These are phyloP conservation scores for Collybia sordida DNA, from an alignment of 768 basidiomycete species.

Conservation along the genomic window DNA sequence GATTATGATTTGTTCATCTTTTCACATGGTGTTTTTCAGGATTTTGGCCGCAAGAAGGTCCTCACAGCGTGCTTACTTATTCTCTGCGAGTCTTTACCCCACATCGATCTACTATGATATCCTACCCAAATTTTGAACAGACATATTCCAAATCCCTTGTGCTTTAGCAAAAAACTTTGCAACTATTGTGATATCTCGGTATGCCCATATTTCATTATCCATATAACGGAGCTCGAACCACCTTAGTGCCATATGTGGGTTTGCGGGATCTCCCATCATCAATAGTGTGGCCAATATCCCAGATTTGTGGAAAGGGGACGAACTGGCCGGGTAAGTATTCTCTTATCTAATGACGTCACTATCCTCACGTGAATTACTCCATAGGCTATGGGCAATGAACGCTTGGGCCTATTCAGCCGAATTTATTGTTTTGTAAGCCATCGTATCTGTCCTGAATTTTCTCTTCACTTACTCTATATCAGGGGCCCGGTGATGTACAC, in stretches of 20 bases:
- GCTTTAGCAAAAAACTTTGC: slow-evolving; percentile 15
- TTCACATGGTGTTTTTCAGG: slow-evolving; percentile 6
- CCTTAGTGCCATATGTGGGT: slow-evolving; percentile 16
- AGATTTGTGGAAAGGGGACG: slow-evolving; percentile 19
- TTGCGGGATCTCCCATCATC: slow-evolving; percentile 15
- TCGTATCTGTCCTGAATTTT: neutral
- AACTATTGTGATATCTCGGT: slow-evolving; percentile 18
- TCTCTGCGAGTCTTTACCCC: slow-evolving; percentile 14
- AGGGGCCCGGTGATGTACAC: slow-evolving; percentile 18
- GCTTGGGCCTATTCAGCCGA: slow-evolving; percentile 20
- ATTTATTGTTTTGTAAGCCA: slow-evolving; percentile 12
- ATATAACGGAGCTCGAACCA: too few relatives aligned
- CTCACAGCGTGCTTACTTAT: slow-evolving; percentile 13
- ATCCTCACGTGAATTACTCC: neutral
- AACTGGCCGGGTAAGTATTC: slow-evolving; percentile 10
- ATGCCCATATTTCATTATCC: neutral
- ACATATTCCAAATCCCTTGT: slow-evolving; percentile 20
- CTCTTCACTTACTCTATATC: neutral
- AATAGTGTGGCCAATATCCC: slow-evolving; percentile 20
- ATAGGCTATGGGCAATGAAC: slow-evolving; percentile 22
- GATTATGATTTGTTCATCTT: neutral
- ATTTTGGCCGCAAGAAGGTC: slow-evolving; percentile 20
- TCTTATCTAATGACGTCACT: neutral
- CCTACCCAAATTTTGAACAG: slow-evolving; percentile 14
- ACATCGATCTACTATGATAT: slow-evolving; percentile 6